Percentiles rank a stretch among this genome's conserved stretches.
phyloP scores from a whole-genome alignment of 305 asterid genomes.

The Fraxinus albicans region DNA sequence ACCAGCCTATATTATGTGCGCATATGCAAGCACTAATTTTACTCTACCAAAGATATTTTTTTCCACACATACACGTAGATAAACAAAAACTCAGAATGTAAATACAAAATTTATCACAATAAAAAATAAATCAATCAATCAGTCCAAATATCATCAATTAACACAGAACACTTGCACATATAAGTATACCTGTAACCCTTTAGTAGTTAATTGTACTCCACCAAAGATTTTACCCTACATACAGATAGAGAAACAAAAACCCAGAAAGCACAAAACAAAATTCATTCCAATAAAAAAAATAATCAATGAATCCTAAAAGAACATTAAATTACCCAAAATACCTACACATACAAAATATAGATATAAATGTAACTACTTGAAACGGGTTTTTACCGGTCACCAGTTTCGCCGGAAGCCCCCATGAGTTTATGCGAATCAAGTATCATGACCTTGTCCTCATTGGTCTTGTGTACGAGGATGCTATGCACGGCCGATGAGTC shows the following conservation, averaged over 20 bases:
- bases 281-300: background rate
- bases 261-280: background rate
- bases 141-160: background rate
- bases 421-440: constrained; percentile 87
- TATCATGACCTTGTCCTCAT: constrained; percentile 89
- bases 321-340: background rate
- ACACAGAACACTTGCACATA: background rate
- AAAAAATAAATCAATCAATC: background rate
- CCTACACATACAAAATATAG: background rate
- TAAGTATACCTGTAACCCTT: background rate
- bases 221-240: constrained; percentile 18
- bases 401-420: constrained; percentile 97
- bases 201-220: background rate
- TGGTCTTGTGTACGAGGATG: constrained; percentile 85
- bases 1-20: background rate
- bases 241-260: constrained; percentile 15
- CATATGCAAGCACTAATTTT: background rate
- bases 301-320: background rate
- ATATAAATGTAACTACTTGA: background rate
- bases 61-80: background rate
- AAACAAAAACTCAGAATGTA: background rate
- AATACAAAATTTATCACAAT: background rate
- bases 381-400: constrained; percentile 60
- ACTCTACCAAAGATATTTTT: background rate
- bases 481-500: constrained; percentile 95